Evolutionary conservation across 2,329 filamentous ascomycete genomes (phyloP), one percentile per base, ranked within the genome.

Genomic region (Teratosphaeria nubilosa): DNA sequence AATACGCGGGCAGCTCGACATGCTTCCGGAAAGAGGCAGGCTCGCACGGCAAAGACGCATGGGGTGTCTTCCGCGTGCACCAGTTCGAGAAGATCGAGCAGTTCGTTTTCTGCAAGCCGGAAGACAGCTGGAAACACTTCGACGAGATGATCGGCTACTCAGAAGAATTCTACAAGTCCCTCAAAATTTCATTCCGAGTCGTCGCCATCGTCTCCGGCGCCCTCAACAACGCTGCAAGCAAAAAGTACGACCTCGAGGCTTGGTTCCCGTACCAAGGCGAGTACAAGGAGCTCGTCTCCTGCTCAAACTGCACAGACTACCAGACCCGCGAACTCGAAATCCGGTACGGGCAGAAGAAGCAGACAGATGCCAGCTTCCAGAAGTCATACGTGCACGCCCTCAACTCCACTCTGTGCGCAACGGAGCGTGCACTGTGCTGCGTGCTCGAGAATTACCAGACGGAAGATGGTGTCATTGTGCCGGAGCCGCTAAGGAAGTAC

Each of bases 251-350:
- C 70, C 81, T 99, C 24, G 94, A 99, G 74, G 92, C 94, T 2
- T 95, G 91, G 90, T 96, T 95, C 74, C 91, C 90, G 16, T 95
- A 88, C 80, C 91, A 97, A 74, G 88, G 88, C 68, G 94, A 97
- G 76, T 99, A 97, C 82, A 97, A 97, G 64, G 94, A 97, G 77
- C 83, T 99, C 30, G 94, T 97, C 55, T 95, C 90, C 22, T 96
- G 91, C 82, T 95, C 90, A 61, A 99, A 99, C 78, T 99, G 94
- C 79, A 95, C 90, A 51, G 92, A 97, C 73, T 97, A 97, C 79
- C 94, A 99, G 79, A 91, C 90, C 25, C 84, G 94, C 58, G 91
- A 91, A 66, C 82, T 99, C 13, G 92, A 97, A 74, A 95, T 99
- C 67, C 84, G 94, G 59, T 67, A 86, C 68, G 92, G 94, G 53